Base-by-base conservation (phyloP, 768 basidiomycete species). In the Suillus weaverae region DNA sequence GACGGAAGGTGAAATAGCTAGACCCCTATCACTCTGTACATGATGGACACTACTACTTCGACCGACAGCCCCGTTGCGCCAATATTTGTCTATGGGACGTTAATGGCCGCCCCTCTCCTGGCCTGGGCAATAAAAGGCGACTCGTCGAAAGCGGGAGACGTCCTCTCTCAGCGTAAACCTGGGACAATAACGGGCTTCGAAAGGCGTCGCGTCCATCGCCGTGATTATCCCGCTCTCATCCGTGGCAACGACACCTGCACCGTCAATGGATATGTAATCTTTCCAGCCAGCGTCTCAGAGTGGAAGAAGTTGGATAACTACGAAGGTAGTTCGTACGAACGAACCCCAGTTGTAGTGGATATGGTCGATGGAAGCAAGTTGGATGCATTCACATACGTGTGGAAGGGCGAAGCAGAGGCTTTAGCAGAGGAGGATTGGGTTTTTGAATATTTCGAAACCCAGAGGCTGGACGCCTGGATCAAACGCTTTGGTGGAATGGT, bases 71-170 rank as follows among this genome's bases (percentile, higher is more conserved):
- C 33, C 5, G 32, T 54, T n/a, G 53, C 53, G 11, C 53, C 32
- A 54, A 54, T 54, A n/a, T 54, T 33, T 13, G 32, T 54, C 18
- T 54, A 54, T 20, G 32, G 32, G 53, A n/a, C 32, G 3, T n/a
- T 33, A 33, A 35, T 54, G 20, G 32, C 53, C 6, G 20, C 33
- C 5, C 53, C 53, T 33, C 53, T 54, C 11, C 20, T 54, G 33
- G 53, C 53, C 20, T 54, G 53, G 53, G 53, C 53, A n/a, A 20
- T 54, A 6, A 54, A 54, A 33, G 53, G 53, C 20, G 53, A 54
- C 53, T 33, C 53, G 10, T 33, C 18, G 2, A 54, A 54, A 33
- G 51, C 51, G 10, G 53, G 10, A n/a, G 53, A 54, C 20, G 53
- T 54, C 20, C 18, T 20, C 20, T 54, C 53, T 35, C 32, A 35